These are phyloP conservation scores for Botryotinia narcissicola DNA, from an alignment of 2,329 filamentous ascomycete species.

Conservation along the genomic window DNA sequence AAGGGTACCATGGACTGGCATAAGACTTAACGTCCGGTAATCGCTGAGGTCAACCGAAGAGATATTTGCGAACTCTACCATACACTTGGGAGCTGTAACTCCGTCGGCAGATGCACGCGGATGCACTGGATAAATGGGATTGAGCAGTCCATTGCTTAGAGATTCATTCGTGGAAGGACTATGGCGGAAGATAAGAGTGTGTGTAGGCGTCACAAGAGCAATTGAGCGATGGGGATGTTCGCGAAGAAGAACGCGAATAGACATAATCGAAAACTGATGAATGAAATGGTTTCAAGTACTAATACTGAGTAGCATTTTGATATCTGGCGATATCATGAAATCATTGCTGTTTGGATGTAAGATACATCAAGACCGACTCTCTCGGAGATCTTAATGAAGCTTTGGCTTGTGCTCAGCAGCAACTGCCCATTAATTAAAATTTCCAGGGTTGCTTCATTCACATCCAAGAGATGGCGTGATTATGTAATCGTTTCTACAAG, in stretches of 20 bases:
- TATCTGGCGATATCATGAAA: constrained; percentile 12
- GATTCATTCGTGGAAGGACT: constrained; percentile 62
- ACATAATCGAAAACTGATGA: constrained; percentile 31
- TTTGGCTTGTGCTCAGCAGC: constrained; percentile 4
- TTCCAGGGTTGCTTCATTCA: background rate
- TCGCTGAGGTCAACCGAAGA: constrained; percentile 66
- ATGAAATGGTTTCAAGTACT: constrained; percentile 18
- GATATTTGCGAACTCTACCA: constrained; percentile 78
- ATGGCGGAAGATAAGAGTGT: constrained; percentile 83
- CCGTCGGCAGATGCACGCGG: constrained; percentile 40
- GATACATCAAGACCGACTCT: constrained; percentile 12
- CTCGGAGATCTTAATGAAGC: background rate
- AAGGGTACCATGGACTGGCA: constrained; percentile 79
- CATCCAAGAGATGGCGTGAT: background rate
- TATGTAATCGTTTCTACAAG: background rate
- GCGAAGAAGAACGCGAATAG: constrained; percentile 52
- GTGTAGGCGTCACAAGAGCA: constrained; percentile 74
- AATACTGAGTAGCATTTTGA: constrained; percentile 21
- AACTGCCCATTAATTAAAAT: background rate
- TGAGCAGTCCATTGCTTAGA: constrained; percentile 56
- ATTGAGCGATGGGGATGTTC: constrained; percentile 86
- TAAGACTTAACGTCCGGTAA: constrained; percentile 71
- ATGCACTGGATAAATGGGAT: constrained; percentile 50
- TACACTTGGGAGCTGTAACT: constrained; percentile 51
- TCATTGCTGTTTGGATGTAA: constrained; percentile 8